Percentiles rank a stretch among this genome's conserved stretches.
Conservation (phyloP, 2,329 filamentous ascomycete species). For the Fusarium continuum region DNA sequence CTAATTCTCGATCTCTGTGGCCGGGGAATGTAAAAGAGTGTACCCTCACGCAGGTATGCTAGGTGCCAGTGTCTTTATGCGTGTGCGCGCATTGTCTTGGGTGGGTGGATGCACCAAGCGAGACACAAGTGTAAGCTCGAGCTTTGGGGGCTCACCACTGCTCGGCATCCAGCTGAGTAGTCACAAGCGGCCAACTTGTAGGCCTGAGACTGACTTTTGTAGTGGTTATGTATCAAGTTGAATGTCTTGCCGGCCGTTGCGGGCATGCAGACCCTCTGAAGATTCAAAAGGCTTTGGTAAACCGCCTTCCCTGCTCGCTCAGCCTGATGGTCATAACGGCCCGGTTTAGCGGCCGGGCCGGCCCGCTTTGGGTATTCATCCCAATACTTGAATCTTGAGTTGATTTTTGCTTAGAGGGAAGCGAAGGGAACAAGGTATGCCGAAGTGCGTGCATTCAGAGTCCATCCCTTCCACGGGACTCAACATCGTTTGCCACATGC, state of each 20-base stretch:
- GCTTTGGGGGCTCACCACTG: constrained; percentile 24
- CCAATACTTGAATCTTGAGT: constrained; percentile 11
- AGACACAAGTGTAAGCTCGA: constrained; percentile 30
- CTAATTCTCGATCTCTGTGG: constrained; percentile 30
- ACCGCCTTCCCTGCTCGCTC: constrained; percentile 17
- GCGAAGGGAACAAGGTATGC: constrained; percentile 3
- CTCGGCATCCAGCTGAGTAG: constrained; percentile 25
- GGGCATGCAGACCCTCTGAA: constrained; percentile 24
- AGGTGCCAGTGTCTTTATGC: constrained; percentile 18
- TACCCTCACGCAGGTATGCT: constrained; percentile 32
- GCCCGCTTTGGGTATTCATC: constrained; percentile 36
- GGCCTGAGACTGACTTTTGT: constrained; percentile 23
- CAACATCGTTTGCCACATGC: neutral
- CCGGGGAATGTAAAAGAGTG: constrained; percentile 31
- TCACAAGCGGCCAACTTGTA: constrained; percentile 27
- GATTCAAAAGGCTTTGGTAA: constrained; percentile 13
- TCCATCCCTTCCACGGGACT: neutral
- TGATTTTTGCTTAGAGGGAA: constrained; percentile 2
- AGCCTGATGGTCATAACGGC: constrained; percentile 37
- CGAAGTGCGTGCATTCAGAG: neutral
- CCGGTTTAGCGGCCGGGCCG: constrained; percentile 41
- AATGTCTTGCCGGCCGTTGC: constrained; percentile 3
- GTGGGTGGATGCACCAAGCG: constrained; percentile 32
- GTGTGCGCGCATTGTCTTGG: constrained; percentile 20
- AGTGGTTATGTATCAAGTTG: constrained; percentile 18